Evolutionary conservation across 352 stramenopile species (phyloP).

Genomic region (Sclerospora graminicola): DNA sequence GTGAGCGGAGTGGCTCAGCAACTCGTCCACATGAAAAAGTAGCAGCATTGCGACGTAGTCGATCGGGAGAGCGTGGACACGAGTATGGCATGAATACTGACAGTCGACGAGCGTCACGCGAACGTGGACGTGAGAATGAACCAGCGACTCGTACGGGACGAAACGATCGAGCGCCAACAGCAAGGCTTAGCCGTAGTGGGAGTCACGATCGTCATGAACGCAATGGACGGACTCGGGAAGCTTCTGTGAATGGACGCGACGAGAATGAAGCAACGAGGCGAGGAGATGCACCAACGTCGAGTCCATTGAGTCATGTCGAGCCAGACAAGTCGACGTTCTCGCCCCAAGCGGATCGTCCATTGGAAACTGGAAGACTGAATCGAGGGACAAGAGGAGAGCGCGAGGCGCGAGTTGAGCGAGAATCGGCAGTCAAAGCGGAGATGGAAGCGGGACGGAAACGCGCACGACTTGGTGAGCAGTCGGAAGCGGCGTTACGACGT

Average conservation of each 20-base stretch:
- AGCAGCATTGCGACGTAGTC: slow-evolving; percentile 22
- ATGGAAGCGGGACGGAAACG: slow-evolving; percentile 41
- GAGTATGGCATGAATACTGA: slow-evolving; percentile 17
- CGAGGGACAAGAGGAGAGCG: slow-evolving; percentile 13
- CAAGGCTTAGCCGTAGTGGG: slow-evolving; percentile 11
- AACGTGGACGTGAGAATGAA: slow-evolving; percentile 17
- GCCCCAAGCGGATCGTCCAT: slow-evolving; percentile 9
- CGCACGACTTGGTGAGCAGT: slow-evolving; percentile 38
- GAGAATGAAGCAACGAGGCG: slow-evolving; percentile 8
- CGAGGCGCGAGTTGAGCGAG: slow-evolving; percentile 12
- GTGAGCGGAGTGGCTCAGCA: slow-evolving; percentile 15
- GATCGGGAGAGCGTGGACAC: slow-evolving; percentile 25
- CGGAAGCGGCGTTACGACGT: slow-evolving; percentile 53
- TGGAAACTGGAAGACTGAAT: slow-evolving; percentile 6
- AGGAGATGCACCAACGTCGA: slow-evolving; percentile 4
- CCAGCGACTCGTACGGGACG: slow-evolving; percentile 17
- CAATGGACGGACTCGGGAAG: slow-evolving; percentile 8
- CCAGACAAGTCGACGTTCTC: slow-evolving; percentile 5
- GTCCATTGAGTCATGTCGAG: slow-evolving; percentile 13
- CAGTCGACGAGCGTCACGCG: slow-evolving; percentile 19
- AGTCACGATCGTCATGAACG: slow-evolving; percentile 22
- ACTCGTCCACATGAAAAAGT: slow-evolving; percentile 24
- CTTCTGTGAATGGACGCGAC: slow-evolving; percentile 10
- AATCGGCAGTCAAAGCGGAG: slow-evolving; percentile 2
- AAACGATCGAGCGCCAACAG: slow-evolving; percentile 8